Conservation (phyloP, 768 basidiomycete genomes). For the Tephrocybe rancida region DNA sequence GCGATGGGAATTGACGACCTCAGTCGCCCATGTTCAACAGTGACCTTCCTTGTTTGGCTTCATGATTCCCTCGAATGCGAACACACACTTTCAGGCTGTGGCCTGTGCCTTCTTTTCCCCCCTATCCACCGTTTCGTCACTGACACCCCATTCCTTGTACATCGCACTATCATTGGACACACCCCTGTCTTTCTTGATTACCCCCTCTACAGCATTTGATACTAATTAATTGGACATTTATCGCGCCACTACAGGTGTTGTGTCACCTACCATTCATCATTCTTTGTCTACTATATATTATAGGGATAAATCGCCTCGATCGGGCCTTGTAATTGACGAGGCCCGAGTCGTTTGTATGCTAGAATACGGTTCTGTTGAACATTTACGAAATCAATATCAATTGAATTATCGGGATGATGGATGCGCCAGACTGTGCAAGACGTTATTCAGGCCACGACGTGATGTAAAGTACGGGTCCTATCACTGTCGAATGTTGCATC, state of each 20-base stretch:
- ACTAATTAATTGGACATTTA: neutral
- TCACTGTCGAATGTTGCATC: too few species aligned
- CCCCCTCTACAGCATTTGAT: neutral
- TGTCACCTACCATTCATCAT: neutral
- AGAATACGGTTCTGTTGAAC: neutral
- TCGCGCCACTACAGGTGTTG: neutral
- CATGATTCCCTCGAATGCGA: too few species aligned
- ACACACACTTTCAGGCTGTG: too few species aligned
- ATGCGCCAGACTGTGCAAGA: too few species aligned
- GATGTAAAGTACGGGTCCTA: too few species aligned
- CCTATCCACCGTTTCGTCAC: neutral
- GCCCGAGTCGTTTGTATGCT: neutral
- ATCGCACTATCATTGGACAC: neutral
- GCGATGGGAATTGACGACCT: constrained; percentile 22
- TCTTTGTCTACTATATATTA: neutral
- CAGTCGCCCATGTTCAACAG: neutral
- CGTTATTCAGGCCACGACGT: too few species aligned
- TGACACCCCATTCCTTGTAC: neutral
- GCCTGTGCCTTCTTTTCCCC: neutral
- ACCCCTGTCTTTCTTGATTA: neutral
- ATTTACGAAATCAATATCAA: neutral
- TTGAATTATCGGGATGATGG: neutral
- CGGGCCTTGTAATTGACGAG: neutral
- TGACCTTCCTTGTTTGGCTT: neutral
- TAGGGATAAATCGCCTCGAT: neutral